Evolutionary conservation across 306 rosid species (phyloP), one percentile per base, ranked within the genome.

Genomic region (Begonia fuchsioides): DNA sequence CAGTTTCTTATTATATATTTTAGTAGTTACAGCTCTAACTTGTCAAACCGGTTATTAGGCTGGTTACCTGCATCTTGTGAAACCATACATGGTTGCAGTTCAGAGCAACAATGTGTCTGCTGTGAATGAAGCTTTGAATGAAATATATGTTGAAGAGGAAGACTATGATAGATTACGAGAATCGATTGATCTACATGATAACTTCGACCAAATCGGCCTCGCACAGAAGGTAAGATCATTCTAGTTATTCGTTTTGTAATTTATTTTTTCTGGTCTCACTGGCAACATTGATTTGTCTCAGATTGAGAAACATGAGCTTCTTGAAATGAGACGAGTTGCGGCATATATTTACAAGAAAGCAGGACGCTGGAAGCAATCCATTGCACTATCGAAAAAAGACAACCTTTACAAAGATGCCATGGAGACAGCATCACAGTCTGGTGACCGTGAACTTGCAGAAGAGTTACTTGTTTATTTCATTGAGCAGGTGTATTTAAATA

Each of bases 1-100:
- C 35, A 26, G 7, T 4, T 8, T 4, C 7, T 26, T 26, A 26
- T 5, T 26, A 26, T 26, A 26, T 26, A 26, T 26, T 26, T 26
- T 26, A 26, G 8, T 26, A 5, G 5, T 26, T 26, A 26, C 35
- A 26, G 35, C 35, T 26, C 35, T 47, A 11, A 45, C 43, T 44
- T 43, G 8, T 35, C 8, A 38, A 14, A 50, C 50, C 32, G 60
- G 12, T 56, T 61, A 18, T 56, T 58, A 92, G 98, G 98, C 98
- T 65, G 94, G 96, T 63, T 90, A 92, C 65, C 80, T 92, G 63
- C 83, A 77, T 54, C 94, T 92, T 38, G 96, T 92, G 75, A 92
- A 92, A 79, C 98, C 98, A 59, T 92, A 85, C 81, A 92, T 92
- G 98, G 78, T 92, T 67, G 98, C 98, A 8, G 98, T 92, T 68